Evolutionary conservation across 768 basidiomycete species (phyloP).

Genomic region (Tephrocybe sp.): DNA sequence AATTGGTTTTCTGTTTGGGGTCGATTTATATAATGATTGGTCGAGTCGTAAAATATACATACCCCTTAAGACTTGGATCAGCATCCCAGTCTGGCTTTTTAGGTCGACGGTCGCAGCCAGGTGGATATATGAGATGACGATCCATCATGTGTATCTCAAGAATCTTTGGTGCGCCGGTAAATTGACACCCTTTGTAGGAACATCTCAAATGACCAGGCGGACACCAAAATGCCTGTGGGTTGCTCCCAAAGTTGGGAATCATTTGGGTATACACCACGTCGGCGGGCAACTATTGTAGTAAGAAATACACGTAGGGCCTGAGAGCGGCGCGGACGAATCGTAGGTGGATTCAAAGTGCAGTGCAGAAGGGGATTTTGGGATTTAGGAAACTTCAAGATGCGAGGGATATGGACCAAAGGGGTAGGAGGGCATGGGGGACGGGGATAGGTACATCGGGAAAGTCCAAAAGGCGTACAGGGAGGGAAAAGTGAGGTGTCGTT

Average conservation of each 20-base stretch:
- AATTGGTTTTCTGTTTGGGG: constrained; percentile 54
- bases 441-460: constrained; percentile 13
- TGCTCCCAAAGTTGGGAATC: background rate
- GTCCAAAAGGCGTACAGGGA: constrained; percentile 5
- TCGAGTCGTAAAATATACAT: constrained; percentile 5
- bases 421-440: constrained; percentile 9
- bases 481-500: background rate
- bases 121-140: constrained; percentile 80
- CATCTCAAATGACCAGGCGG: constrained; percentile 61
- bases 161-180: constrained; percentile 64
- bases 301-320: constrained; percentile 14
- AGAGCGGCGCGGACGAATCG: constrained; percentile 8
- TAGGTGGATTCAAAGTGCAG: constrained; percentile 10
- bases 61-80: constrained; percentile 82
- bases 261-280: constrained; percentile 14
- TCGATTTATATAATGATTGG: constrained; percentile 2
- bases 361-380: constrained; percentile 7
- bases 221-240: constrained; percentile 45
- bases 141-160: constrained; percentile 88
- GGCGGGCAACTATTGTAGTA: constrained; percentile 16
- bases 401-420: constrained; percentile 16
- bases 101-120: constrained; percentile 60
- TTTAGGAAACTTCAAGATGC: constrained; percentile 15
- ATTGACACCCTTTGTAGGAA: constrained; percentile 60
- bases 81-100: constrained; percentile 72